Evolutionary conservation across 257 asterid genomes (phyloP), one percentile per base, ranked within the genome.

Genomic region (Haberlea rhodopensis): DNA sequence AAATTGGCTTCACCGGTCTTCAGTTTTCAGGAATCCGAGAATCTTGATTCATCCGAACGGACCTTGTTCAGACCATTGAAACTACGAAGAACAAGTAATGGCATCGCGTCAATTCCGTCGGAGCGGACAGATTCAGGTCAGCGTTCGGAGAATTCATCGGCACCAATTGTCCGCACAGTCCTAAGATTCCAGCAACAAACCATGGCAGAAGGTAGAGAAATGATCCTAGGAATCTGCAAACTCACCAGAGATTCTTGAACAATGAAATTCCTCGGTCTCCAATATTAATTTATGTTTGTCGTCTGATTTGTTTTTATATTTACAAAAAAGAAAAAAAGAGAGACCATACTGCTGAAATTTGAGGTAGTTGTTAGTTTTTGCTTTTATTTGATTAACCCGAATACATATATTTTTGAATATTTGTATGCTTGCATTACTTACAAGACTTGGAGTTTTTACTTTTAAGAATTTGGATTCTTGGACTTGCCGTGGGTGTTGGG

Each of bases 91-190:
- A 27, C 53, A 32, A 48, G 63, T 55, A 23, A 20, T 16, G 49
- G 58, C 1, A 18, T 54, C 27, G 48, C 34, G 25, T 8, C 7
- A 26, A 64, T 18, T 43, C 26, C 57, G 63, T 3, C 65, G 16
- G 73, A 27, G 22, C 24, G 7, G 54, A 54, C 46, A 0, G 34
- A 15, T 31, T 53, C 9, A 2, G 28, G 16, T 25, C 46, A n/a
- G 56, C 11, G 13, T 25, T 49, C 26, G 53, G 21, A 25, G 6
- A 5, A 63, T 49, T 29, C 66, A 10, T 27, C 59, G 11, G 67
- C 80, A 13, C 78, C 75, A 13, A 71, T 76, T 11, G 74, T 73
- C 2, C 76, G 68, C 57, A 73, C 65, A 13, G 78, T 80, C 46
- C 57, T 53, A 32, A 67, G 72, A 31, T 63, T 76, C 43, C 71